Evolutionary conservation across 2,329 filamentous ascomycete genomes (phyloP), one percentile per base, ranked within the genome.

Genomic region (Oidium heveae): DNA sequence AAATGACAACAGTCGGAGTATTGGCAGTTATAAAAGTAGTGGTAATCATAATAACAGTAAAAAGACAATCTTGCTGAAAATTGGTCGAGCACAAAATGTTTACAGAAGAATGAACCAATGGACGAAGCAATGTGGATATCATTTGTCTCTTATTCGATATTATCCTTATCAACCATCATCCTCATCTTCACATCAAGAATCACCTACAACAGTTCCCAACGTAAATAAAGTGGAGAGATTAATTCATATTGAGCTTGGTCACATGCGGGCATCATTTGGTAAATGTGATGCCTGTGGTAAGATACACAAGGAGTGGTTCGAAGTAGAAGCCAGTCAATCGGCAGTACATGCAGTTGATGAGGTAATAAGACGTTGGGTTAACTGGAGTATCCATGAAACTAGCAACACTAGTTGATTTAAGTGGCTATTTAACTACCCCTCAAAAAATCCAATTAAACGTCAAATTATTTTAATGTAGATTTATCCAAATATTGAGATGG

Each of bases 221-320:
- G 84, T 82, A 44, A 83, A 93, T 67, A 82, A 85, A 50, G 86
- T 96, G 12, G 91, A 98, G 70, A 74, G 87, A 28, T 68, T 98
- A 56, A 82, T 96, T 47, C 91, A 98, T 66, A 71, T 96, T 15
- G 91, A 98, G 68, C 74, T 96, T n/a, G 73, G 72, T 5, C 72
- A 72, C 43, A 68, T 72, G 60, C 69, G 67, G 67, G 79, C 69
- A 56, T 79, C 73, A 69, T 76, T 1, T 57, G 77, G 57, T 64
- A 75, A 76, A 54, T 98, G 91, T 63, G 72, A 72, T 4, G 75
- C 79, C 1, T 98, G 91, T 64, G 87, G 87, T 1, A 80, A 80
- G 63, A 81, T 86, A 61, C 91, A 98, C 67, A 73, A 82, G 54
- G 91, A 98, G 69, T 98, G 89, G 89, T 98, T 98, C 65, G 84